Percentiles rank a stretch among this genome's conserved stretches.
phyloP scores from a whole-genome alignment of 2,329 filamentous ascomycete species.

The Delphinella strobiligena region DNA sequence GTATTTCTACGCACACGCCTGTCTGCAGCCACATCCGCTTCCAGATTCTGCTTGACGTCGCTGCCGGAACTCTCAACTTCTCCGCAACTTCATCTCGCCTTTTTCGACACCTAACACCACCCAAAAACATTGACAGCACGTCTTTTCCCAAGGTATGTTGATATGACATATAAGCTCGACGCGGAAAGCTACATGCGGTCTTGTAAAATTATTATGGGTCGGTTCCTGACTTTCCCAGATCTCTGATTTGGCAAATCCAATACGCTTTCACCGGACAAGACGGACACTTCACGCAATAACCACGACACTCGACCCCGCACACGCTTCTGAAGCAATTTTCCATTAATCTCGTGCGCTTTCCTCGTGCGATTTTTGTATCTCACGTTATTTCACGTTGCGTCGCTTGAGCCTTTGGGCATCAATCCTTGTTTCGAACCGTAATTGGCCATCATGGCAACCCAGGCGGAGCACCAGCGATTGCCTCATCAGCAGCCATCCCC shows the following conservation, averaged over 20 bases:
- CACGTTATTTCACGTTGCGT: constrained; percentile 6
- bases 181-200: no score
- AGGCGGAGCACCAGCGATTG: constrained; percentile 4
- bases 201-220: background rate
- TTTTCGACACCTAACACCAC: background rate
- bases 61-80: constrained; percentile 3
- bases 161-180: no score
- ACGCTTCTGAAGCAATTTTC: background rate
- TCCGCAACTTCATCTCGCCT: constrained; percentile 2
- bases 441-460: constrained; percentile 6
- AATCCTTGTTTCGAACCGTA: background rate
- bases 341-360: background rate
- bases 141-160: background rate
- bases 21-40: constrained; percentile 68
- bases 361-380: constrained; percentile 5
- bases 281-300: background rate
- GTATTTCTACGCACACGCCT: constrained; percentile 44
- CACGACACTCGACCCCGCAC: background rate
- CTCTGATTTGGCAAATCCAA: background rate
- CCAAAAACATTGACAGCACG: no score
- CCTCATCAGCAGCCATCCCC: constrained; percentile 10
- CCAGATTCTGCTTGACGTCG: constrained; percentile 40
- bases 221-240: background rate
- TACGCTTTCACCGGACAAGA: background rate
- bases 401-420: no score